Conservation (phyloP, 2,329 filamentous ascomycete genomes). For the Colletotrichum cuscutae region DNA sequence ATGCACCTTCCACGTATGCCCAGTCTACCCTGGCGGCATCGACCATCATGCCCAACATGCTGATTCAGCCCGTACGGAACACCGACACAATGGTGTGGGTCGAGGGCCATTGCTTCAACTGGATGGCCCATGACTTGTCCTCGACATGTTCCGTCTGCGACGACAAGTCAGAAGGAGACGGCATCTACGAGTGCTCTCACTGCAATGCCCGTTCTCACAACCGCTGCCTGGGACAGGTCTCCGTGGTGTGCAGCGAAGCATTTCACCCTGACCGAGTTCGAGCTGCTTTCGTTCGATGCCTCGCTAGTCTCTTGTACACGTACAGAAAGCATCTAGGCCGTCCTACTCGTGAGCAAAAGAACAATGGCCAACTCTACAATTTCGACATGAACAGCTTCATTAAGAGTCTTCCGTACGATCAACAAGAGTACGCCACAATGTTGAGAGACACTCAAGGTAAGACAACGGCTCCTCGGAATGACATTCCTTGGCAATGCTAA, state of each 20-base stretch:
- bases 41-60: constrained; percentile 87
- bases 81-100: constrained; percentile 86
- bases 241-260: constrained; percentile 70
- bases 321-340: constrained; percentile 72
- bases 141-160: constrained; percentile 80
- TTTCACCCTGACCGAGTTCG: constrained; percentile 71
- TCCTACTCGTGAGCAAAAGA: constrained; percentile 69
- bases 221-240: constrained; percentile 70
- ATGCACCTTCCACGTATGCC: constrained; percentile 85
- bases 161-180: constrained; percentile 76
- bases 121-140: constrained; percentile 66
- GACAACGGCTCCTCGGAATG: constrained; percentile 31
- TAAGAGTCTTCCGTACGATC: constrained; percentile 71
- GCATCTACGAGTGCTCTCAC: constrained; percentile 78
- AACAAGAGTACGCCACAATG: constrained; percentile 72
- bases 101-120: constrained; percentile 84
- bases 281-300: constrained; percentile 72
- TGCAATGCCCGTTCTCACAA: constrained; percentile 69
- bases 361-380: constrained; percentile 67
- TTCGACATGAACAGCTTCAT: constrained; percentile 75
- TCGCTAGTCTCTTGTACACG: constrained; percentile 74
- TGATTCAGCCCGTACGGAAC: constrained; percentile 81
- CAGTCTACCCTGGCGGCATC: constrained; percentile 88
- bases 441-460: constrained; percentile 75
- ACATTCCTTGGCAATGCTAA: constrained; percentile 34